phyloP scores from a whole-genome alignment of 1,284 basidiomycete species.

The Naganishia liquefaciens region DNA sequence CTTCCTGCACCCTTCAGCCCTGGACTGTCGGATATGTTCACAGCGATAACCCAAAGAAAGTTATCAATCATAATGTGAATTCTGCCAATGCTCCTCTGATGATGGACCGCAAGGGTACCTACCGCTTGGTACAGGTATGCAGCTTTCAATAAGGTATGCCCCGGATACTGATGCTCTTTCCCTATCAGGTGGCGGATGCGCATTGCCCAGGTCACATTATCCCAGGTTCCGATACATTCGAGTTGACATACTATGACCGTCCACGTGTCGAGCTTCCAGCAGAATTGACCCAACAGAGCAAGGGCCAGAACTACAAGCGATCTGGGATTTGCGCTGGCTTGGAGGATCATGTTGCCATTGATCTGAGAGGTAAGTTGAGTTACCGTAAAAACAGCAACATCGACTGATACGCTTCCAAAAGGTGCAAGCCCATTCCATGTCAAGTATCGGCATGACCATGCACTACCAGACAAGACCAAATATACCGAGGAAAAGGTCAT shows the following conservation, averaged over 20 bases:
- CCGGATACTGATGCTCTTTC: background rate
- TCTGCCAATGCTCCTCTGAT: constrained; percentile 70
- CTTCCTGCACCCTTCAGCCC: constrained; percentile 59
- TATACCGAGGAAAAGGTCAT: constrained; percentile 70
- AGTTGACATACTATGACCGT: constrained; percentile 71
- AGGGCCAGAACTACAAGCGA: constrained; percentile 67
- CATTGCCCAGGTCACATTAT: constrained; percentile 78
- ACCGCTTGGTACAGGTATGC: constrained; percentile 70
- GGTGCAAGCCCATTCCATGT: constrained; percentile 84
- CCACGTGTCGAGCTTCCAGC: constrained; percentile 57
- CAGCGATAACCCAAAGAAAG: constrained; percentile 58
- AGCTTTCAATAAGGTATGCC: background rate
- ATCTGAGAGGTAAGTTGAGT: constrained; percentile 64
- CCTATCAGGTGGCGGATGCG: constrained; percentile 69
- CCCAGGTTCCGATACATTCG: constrained; percentile 64
- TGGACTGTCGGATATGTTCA: constrained; percentile 78
- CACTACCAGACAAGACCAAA: constrained; percentile 43
- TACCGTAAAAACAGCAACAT: background rate
- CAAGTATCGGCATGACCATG: constrained; percentile 50
- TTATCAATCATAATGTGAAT: constrained; percentile 59
- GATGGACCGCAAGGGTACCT: constrained; percentile 70
- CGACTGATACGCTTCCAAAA: constrained; percentile 42
- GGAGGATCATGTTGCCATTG: constrained; percentile 75
- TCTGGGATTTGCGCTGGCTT: constrained; percentile 76
- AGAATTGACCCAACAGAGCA: constrained; percentile 61